Evolutionary conservation across 1,139 yeast species (phyloP).

Genomic region (Zygotorulaspora mrakii): DNA sequence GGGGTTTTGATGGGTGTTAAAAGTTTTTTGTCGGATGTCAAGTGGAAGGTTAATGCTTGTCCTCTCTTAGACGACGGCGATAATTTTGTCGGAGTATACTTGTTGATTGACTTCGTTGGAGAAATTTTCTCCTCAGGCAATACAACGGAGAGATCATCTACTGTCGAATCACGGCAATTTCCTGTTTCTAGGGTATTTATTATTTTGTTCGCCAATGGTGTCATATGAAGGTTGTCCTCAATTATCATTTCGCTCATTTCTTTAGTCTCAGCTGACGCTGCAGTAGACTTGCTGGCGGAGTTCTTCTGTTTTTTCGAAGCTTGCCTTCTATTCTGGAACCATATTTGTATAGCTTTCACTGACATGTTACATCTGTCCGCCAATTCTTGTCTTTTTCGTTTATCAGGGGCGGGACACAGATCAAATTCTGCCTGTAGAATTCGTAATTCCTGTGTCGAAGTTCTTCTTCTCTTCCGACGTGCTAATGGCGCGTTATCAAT

Average conservation of each 20-base stretch:
- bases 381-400: constrained; percentile 66
- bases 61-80: constrained; percentile 24
- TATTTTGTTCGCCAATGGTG: constrained; percentile 14
- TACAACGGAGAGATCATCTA: constrained; percentile 1
- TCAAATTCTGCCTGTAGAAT: constrained; percentile 77
- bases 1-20: constrained; percentile 34
- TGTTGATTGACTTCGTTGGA: constrained; percentile 1
- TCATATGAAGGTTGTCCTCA: background rate
- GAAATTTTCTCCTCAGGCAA: constrained; percentile 2
- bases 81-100: constrained; percentile 13
- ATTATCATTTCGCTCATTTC: background rate
- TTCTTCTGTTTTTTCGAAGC: constrained; percentile 42
- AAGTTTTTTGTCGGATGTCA: constrained; percentile 31
- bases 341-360: constrained; percentile 95
- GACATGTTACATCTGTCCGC: constrained; percentile 82
- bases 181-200: constrained; percentile 8
- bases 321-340: constrained; percentile 97
- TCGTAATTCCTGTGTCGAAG: constrained; percentile 79
- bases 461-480: constrained; percentile 90
- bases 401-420: constrained; percentile 76
- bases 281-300: constrained; percentile 7
- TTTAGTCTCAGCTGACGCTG: background rate
- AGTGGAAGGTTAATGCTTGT: constrained; percentile 35
- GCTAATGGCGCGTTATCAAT: constrained; percentile 89
- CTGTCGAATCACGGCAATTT: constrained; percentile 1